Conservation (phyloP, 2,329 filamentous ascomycete genomes). For the Hypomyces rosellus region DNA sequence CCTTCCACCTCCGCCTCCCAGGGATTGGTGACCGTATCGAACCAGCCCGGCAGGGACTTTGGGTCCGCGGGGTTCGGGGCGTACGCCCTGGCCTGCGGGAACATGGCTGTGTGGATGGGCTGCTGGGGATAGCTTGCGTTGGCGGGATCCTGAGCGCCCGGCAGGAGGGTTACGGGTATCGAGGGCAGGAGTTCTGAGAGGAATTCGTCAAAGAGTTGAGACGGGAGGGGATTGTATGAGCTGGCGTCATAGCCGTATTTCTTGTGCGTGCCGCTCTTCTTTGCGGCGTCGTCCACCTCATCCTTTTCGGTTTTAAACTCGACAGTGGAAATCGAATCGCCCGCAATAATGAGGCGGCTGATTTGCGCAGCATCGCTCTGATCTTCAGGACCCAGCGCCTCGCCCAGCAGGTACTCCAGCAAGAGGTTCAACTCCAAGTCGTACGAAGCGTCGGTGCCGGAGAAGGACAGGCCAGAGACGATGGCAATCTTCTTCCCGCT, state of each 20-base stretch:
- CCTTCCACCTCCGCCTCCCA: conserved; percentile 89
- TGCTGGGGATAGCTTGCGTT: conserved; percentile 89
- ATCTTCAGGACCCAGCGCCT: conserved; percentile 55
- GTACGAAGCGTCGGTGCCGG: conserved; percentile 64
- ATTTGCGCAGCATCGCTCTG: conserved; percentile 62
- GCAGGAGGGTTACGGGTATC: conserved; percentile 82
- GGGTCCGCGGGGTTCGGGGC: conserved; percentile 37
- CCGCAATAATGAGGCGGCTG: conserved; percentile 81
- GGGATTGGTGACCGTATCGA: conserved; percentile 87
- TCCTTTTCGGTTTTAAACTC: conserved; percentile 34
- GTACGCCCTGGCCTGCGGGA: conserved; percentile 69
- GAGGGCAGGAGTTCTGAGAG: conserved; percentile 74
- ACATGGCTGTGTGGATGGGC: conserved; percentile 86
- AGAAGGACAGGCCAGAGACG: conserved; percentile 82
- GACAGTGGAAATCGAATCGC: conserved; percentile 76
- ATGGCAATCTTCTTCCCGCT: conserved; percentile 61
- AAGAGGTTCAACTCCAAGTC: conserved; percentile 71
- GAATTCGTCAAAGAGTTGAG: conserved; percentile 76
- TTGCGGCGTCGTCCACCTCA: conserved; percentile 19
- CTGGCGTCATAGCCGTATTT: conserved; percentile 94
- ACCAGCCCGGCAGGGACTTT: conserved; percentile 56
- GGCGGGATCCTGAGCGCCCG: conserved; percentile 78
- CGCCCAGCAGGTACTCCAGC: conserved; percentile 81
- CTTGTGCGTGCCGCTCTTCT: conserved; percentile 49
- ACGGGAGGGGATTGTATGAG: conserved; percentile 80